Base-by-base conservation (phyloP, 2,329 filamentous ascomycete genomes). In the Harringtonia aguacate region DNA sequence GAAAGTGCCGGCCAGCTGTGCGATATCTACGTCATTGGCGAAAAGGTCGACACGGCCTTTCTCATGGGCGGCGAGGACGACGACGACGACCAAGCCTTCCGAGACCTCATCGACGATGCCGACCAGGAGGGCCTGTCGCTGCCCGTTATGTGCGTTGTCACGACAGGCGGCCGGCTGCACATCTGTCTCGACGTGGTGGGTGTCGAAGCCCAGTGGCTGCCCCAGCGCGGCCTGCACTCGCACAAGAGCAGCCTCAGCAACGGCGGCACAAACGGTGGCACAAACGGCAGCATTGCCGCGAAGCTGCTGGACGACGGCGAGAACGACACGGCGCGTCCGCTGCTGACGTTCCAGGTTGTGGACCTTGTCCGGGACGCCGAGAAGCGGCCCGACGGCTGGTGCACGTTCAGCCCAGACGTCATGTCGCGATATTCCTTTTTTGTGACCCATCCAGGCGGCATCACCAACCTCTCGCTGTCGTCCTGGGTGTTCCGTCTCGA, bases 401-500 rank as follows among this genome's bases (percentile, higher is more conserved):
- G 78, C 7, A 68, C 78, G 33, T 80, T 82, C 52, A 80, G 75
- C 51, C 55, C 66, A 7, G 78, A 82, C 50, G 70, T 73, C 44
- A 73, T 69, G 34, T 81, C 77, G 5, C 69, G 77, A 29, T 82
- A 82, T 56, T 72, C 67, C 14, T 78, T 82, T 52, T 81, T 73
- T 49, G 64, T 82, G 43, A 81, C 77, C 0, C 72, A 80, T 49
- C 68, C 76, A 33, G 72, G 70, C 6, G 75, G 73, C 46, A 73
- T 82, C 51, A 78, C 72, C 1, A 74, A 70, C 46, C 60, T 82
- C 13, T 81, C 77, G 2, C 63, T 82, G 29, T 62, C 72, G 2
- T 69, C 76, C 2, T 82, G 78, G 78, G 71, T 81, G 4, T 81
- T 78, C 58, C 69, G 77, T 3, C 65, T 82, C 0, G 78, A 81